phyloP scores from a whole-genome alignment of 2,329 filamentous ascomycete genomes.

The Aureobasidium leucospermi region DNA sequence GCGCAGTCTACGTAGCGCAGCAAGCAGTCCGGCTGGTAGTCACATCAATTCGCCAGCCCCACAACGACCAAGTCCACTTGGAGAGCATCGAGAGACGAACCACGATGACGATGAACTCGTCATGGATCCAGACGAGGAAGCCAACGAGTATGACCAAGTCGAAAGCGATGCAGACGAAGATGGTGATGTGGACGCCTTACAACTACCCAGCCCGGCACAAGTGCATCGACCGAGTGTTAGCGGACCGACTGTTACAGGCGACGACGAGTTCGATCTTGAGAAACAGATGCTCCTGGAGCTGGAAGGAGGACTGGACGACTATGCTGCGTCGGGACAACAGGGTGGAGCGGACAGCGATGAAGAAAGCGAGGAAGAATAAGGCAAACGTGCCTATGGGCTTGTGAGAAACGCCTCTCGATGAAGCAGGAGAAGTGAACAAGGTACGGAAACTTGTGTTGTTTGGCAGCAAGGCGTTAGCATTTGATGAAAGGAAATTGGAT shows the following conservation, averaged over 20 bases:
- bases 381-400: background rate
- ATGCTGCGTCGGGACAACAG: constrained; percentile 17
- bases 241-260: constrained; percentile 20
- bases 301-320: constrained; percentile 27
- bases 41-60: constrained; percentile 19
- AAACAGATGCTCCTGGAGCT: constrained; percentile 35
- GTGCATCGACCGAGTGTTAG: constrained; percentile 21
- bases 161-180: constrained; percentile 31
- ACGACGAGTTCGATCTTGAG: constrained; percentile 35
- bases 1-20: constrained; percentile 37
- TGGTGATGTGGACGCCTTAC: constrained; percentile 27
- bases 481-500: background rate
- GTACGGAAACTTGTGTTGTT: background rate
- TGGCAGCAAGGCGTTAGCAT: background rate
- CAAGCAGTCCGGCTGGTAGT: constrained; percentile 27
- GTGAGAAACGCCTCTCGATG: background rate
- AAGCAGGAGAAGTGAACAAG: background rate
- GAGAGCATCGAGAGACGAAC: background rate
- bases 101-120: constrained; percentile 24
- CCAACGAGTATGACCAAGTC: constrained; percentile 26
- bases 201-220: constrained; percentile 23
- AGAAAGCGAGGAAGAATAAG: constrained; percentile 38
- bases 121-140: constrained; percentile 17
- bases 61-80: constrained; percentile 15
- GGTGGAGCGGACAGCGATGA: constrained; percentile 26